These are phyloP conservation scores for Eragrostis curvula DNA, from an alignment of 176 grass and related monocot species.

Conservation along the genomic window DNA sequence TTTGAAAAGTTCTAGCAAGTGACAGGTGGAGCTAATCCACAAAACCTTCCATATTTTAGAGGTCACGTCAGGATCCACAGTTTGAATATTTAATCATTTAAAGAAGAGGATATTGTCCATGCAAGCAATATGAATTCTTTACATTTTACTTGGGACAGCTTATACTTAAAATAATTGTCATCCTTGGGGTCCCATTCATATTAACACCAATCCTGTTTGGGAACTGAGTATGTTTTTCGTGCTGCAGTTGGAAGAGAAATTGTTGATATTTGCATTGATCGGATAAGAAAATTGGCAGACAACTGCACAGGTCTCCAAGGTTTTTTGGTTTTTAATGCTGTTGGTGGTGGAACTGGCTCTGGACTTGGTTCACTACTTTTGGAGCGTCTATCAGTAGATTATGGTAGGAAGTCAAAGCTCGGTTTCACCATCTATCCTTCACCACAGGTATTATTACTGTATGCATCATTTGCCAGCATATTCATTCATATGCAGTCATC, in stretches of 20 bases:
- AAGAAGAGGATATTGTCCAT: not conserved
- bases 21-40: slow-evolving; percentile 3
- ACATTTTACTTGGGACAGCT: not conserved
- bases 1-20: slow-evolving; percentile 23
- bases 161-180: not conserved
- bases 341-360: slow-evolving; percentile 76
- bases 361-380: slow-evolving; percentile 82
- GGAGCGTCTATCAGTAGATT: slow-evolving; percentile 78
- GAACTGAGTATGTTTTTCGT: not conserved
- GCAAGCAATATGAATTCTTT: not conserved
- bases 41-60: not conserved
- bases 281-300: slow-evolving; percentile 84
- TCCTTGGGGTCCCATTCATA: not conserved
- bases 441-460: slow-evolving; percentile 49
- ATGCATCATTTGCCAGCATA: not conserved
- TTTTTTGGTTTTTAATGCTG: slow-evolving; percentile 84
- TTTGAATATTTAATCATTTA: slow-evolving; percentile 3
- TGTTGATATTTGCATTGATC: slow-evolving; percentile 72
- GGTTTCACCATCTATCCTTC: slow-evolving; percentile 92
- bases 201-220: slow-evolving; percentile 9
- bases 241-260: slow-evolving; percentile 75
- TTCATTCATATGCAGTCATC: not conserved
- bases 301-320: slow-evolving; percentile 86
- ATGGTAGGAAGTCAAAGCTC: slow-evolving; percentile 86
- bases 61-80: not conserved